A percentile compares a stretch with the other conserved stretches of the same genome.
Evolutionary conservation across 345 rosid species (phyloP).

Genomic region (Citrus trifoliata): DNA sequence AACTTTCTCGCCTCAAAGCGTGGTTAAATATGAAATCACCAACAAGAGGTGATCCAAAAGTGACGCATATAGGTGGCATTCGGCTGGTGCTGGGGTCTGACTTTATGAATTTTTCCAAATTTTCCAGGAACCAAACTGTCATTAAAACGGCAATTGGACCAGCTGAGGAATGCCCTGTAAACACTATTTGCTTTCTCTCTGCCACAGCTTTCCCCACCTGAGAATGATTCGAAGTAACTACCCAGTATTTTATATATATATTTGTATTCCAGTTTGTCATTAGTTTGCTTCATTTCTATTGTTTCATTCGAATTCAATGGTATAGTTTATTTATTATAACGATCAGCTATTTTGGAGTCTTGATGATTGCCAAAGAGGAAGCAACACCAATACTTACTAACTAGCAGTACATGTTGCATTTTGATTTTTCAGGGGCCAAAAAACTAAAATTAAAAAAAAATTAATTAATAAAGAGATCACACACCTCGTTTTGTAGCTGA

Average conservation of each 20-base stretch:
- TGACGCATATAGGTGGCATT: slow-evolving; percentile 45
- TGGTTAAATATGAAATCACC: slow-evolving; percentile 59
- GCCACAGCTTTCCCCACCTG: slow-evolving; percentile 47
- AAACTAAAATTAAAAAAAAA: too few relatives aligned
- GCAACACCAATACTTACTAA: too few relatives aligned
- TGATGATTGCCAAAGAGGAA: background rate
- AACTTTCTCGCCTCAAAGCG: slow-evolving; percentile 65
- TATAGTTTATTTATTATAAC: background rate
- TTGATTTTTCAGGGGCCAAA: too few relatives aligned
- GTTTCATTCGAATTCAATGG: background rate
- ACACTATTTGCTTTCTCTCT: slow-evolving; percentile 47
- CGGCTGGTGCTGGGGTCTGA: background rate
- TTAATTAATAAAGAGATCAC: background rate
- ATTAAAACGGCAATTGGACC: slow-evolving; percentile 72
- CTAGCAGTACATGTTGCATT: too few relatives aligned
- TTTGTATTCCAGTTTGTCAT: background rate
- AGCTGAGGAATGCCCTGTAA: slow-evolving; percentile 83
- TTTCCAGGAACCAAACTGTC: slow-evolving; percentile 63
- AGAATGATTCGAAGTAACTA: background rate
- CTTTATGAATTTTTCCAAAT: slow-evolving; percentile 1
- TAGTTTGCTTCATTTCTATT: background rate
- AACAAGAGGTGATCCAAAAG: slow-evolving; percentile 84
- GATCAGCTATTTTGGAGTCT: background rate
- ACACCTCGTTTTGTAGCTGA: slow-evolving; percentile 40
- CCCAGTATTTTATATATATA: background rate